Percentiles rank a stretch among this genome's conserved stretches.
Conservation (phyloP, 768 basidiomycete species). For the Suillus clintonianus region DNA sequence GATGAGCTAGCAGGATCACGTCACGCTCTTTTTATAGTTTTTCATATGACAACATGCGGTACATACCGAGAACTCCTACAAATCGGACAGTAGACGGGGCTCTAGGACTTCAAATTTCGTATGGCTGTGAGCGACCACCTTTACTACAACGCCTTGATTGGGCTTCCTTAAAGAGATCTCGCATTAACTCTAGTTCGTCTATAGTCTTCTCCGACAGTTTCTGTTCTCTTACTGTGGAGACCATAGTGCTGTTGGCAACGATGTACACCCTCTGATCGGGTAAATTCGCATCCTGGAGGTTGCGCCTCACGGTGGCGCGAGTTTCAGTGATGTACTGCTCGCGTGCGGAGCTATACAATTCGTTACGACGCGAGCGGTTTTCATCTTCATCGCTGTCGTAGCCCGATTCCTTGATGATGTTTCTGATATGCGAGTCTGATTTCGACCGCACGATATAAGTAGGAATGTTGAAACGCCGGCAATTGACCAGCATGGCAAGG, state of each 20-base stretch:
- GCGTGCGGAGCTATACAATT: conserved; percentile 15
- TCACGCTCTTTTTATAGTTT: background rate
- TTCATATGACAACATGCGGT: background rate
- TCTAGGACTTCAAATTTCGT: background rate
- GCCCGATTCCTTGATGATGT: conserved; percentile 12
- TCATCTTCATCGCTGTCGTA: conserved; percentile 19
- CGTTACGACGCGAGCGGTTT: conserved; percentile 1
- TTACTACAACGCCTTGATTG: conserved; percentile 8
- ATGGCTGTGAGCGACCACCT: background rate
- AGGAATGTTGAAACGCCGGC: conserved; percentile 14
- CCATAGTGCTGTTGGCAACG: conserved; percentile 16
- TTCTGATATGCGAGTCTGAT: conserved; percentile 17
- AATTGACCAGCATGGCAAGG: conserved; percentile 16
- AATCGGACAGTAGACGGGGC: background rate
- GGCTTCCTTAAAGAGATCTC: conserved; percentile 13
- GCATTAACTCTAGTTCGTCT: conserved; percentile 18
- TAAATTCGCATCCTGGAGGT: conserved; percentile 16
- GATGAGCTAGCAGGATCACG: background rate
- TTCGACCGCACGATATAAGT: conserved; percentile 20
- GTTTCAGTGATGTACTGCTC: conserved; percentile 22
- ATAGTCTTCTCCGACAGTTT: conserved; percentile 14
- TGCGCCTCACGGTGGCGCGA: conserved; percentile 12
- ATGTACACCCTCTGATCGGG: conserved; percentile 24
- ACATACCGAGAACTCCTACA: background rate
- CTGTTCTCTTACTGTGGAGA: conserved; percentile 9